A percentile compares a stretch with the other conserved stretches of the same genome.
These are phyloP conservation scores for Patellifolia procumbens DNA, from an alignment of 179 eudicot genomes.

Conservation along the genomic window DNA sequence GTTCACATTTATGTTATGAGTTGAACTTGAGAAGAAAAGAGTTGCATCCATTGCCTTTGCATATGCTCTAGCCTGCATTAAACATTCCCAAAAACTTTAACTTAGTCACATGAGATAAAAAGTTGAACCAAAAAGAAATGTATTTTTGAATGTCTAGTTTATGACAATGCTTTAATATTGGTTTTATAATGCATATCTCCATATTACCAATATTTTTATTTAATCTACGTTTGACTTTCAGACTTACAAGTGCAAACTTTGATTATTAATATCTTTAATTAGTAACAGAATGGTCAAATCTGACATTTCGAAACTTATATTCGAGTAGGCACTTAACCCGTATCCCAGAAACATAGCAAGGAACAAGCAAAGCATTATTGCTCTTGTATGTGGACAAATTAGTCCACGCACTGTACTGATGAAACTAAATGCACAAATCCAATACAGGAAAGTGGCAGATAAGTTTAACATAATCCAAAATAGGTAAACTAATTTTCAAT, in stretches of 20 bases:
- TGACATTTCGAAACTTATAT: too few relatives aligned
- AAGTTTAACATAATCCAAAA: neutral
- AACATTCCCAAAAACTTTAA: neutral
- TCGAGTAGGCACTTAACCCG: too few relatives aligned
- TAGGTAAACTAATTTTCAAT: slow-evolving; percentile 8
- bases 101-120: neutral
- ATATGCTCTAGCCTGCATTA: slow-evolving; percentile 61
- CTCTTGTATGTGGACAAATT: neutral
- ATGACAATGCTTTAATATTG: too few relatives aligned
- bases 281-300: too few relatives aligned
- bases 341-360: too few relatives aligned
- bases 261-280: too few relatives aligned
- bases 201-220: too few relatives aligned
- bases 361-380: too few relatives aligned
- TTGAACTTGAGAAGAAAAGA: slow-evolving; percentile 69
- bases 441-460: neutral
- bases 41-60: slow-evolving; percentile 74
- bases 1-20: slow-evolving; percentile 77
- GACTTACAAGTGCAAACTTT: too few relatives aligned
- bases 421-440: neutral
- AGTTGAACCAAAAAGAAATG: neutral
- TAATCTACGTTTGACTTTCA: too few relatives aligned
- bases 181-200: too few relatives aligned
- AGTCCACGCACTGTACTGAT: neutral
- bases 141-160: too few relatives aligned